Evolutionary conservation across 2,329 filamentous ascomycete species (phyloP).

Genomic region (Sporothrix pseudoabietina): DNA sequence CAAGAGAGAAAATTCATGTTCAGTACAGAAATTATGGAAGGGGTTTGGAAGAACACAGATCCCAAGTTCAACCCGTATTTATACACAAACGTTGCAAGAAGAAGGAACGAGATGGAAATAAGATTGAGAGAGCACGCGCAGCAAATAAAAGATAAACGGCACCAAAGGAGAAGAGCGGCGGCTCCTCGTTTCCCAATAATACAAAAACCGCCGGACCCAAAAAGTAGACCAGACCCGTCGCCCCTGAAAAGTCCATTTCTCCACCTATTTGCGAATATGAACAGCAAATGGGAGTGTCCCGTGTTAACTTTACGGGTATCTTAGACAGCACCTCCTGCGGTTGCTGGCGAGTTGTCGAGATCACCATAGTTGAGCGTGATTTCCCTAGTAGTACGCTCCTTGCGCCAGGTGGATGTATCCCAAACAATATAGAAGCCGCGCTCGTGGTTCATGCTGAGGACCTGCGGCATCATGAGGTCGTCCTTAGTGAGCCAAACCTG

Average conservation of each 20-base stretch:
- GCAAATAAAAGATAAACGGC: not conserved
- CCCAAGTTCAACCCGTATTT: not conserved
- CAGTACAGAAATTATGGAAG: not conserved
- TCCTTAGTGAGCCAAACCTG: slow-evolving; percentile 70
- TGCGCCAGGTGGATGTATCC: slow-evolving; percentile 63
- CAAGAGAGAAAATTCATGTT: too few relatives aligned
- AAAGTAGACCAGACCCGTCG: not conserved
- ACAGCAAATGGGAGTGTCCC: not conserved
- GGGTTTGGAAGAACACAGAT: not conserved
- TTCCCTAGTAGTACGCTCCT: slow-evolving; percentile 57
- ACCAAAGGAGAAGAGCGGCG: not conserved
- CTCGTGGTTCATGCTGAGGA: slow-evolving; percentile 60
- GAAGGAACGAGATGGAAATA: not conserved
- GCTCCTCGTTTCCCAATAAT: slow-evolving; percentile 19
- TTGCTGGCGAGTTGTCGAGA: slow-evolving; percentile 52
- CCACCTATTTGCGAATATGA: not conserved
- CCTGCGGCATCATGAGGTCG: slow-evolving; percentile 64
- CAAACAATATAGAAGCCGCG: slow-evolving; percentile 69
- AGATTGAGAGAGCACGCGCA: slow-evolving; percentile 1
- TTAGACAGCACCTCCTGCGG: slow-evolving; percentile 15
- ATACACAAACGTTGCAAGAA: not conserved
- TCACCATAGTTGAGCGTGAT: slow-evolving; percentile 64
- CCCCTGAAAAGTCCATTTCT: not conserved
- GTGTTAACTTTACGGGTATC: not conserved
- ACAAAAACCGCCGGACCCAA: slow-evolving; percentile 16